These are phyloP conservation scores for Pezizomycotina sp. DNA, from an alignment of 2,329 filamentous ascomycete species.

Conservation along the genomic window DNA sequence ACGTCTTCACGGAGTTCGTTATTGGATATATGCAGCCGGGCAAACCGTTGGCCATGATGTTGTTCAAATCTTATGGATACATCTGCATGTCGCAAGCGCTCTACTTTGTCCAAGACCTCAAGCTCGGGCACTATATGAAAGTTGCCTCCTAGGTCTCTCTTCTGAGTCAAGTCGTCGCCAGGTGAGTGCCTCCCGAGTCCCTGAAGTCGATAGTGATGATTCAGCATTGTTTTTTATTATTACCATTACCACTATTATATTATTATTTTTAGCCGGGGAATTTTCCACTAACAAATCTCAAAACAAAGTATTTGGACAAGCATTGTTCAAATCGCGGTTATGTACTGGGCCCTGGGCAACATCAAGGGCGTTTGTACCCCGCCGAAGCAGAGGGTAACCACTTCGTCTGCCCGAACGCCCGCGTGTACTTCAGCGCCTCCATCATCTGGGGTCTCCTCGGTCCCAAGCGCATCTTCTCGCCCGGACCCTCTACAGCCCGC, in stretches of 20 bases:
- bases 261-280: too few species aligned
- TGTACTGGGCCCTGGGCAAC: slow-evolving; percentile 43
- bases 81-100: slow-evolving; percentile 35
- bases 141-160: slow-evolving; percentile 47
- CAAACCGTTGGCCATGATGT: slow-evolving; percentile 36
- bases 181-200: too few species aligned
- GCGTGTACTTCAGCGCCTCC: slow-evolving; percentile 51
- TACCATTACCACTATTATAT: too few species aligned
- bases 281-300: too few species aligned
- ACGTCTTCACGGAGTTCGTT: slow-evolving; percentile 37
- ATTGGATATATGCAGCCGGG: slow-evolving; percentile 37
- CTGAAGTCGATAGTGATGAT: too few species aligned
- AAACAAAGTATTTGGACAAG: slow-evolving; percentile 49
- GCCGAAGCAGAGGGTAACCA: slow-evolving; percentile 38
- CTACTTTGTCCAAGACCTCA: slow-evolving; percentile 36
- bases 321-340: slow-evolving; percentile 47
- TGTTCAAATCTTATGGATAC: slow-evolving; percentile 36
- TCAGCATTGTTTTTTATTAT: too few species aligned
- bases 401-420: slow-evolving; percentile 42
- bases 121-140: slow-evolving; percentile 39
- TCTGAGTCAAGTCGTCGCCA: slow-evolving; percentile 48
- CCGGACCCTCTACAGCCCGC: slow-evolving; percentile 44
- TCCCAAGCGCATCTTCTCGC: slow-evolving; percentile 50
- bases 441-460: slow-evolving; percentile 60
- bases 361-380: slow-evolving; percentile 50